Evolutionary conservation across 2,329 filamentous ascomycete species (phyloP).

Genomic region (Aschersonia sp.): DNA sequence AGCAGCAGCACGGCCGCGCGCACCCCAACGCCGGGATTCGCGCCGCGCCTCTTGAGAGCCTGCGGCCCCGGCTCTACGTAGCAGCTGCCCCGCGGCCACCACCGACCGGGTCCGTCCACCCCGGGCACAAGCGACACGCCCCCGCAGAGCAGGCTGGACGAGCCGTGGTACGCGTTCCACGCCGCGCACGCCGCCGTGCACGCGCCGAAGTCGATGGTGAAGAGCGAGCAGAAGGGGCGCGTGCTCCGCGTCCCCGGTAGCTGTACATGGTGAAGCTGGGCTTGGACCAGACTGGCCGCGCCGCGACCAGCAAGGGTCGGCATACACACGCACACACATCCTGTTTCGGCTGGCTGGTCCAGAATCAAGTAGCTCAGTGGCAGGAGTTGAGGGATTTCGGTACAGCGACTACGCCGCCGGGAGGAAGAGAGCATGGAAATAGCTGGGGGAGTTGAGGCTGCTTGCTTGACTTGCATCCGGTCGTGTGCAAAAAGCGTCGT

Average conservation of each 20-base stretch:
- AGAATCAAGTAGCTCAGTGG: too few relatives aligned
- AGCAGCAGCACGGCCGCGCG: too few relatives aligned
- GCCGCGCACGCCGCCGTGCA: conserved; percentile 34
- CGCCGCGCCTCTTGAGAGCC: background rate
- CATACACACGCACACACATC: too few relatives aligned
- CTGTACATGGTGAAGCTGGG: conserved; percentile 26
- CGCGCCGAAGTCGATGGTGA: conserved; percentile 25
- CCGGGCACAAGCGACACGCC: conserved; percentile 8
- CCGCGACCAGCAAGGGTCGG: background rate
- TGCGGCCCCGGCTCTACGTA: conserved; percentile 3
- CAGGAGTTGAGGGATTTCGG: too few relatives aligned
- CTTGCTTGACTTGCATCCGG: background rate
- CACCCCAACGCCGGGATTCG: conserved; percentile 1
- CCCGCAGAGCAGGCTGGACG: conserved; percentile 2
- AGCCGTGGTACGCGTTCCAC: conserved; percentile 11
- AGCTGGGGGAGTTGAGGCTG: too few relatives aligned
- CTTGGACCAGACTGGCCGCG: conserved; percentile 18
- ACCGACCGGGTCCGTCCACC: conserved; percentile 4
- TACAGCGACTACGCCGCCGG: too few relatives aligned
- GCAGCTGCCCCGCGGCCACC: conserved; percentile 2
- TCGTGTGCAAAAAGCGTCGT: conserved; percentile 10
- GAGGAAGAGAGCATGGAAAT: too few relatives aligned
- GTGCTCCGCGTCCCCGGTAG: conserved; percentile 24
- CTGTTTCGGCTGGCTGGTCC: too few relatives aligned
- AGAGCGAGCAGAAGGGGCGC: conserved; percentile 23